phyloP scores from a whole-genome alignment of 2,329 filamentous ascomycete species.

The Beauveria sp. region DNA sequence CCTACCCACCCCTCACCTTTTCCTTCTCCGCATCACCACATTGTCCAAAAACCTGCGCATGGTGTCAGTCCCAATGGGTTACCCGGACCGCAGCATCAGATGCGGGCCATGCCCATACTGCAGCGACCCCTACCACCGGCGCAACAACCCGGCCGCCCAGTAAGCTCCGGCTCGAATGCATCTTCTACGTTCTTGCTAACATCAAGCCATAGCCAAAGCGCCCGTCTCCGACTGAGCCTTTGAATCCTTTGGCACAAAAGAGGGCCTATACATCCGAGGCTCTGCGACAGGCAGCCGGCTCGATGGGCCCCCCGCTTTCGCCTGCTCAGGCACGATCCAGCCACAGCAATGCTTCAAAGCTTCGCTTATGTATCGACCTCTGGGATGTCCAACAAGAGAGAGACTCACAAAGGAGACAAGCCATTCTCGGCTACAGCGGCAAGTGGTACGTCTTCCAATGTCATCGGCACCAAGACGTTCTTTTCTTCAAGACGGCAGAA shows the following conservation, averaged over 20 bases:
- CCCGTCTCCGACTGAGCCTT: background rate
- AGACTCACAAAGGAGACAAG: background rate
- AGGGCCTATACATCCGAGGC: background rate
- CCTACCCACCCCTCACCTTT: background rate
- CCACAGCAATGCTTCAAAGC: background rate
- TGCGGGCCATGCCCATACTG: background rate
- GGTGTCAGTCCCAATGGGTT: too few species aligned
- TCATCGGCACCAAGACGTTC: background rate
- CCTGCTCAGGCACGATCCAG: background rate
- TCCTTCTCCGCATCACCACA: background rate
- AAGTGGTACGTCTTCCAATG: slow-evolving; percentile 11
- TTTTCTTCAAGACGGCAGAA: slow-evolving; percentile 5
- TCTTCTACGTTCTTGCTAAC: background rate
- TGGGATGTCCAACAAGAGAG: background rate
- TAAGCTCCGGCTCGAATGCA: background rate
- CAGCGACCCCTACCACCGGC: background rate
- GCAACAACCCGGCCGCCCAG: background rate
- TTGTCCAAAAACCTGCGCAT: background rate
- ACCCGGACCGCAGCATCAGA: background rate
- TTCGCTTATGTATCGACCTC: background rate
- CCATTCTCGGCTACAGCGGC: background rate
- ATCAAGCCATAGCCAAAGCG: background rate
- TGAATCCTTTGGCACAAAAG: background rate
- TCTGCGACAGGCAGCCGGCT: background rate
- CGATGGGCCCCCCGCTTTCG: background rate